Base-by-base conservation (phyloP, 495 filamentous ascomycete species). In the Aspergillus steynii region DNA sequence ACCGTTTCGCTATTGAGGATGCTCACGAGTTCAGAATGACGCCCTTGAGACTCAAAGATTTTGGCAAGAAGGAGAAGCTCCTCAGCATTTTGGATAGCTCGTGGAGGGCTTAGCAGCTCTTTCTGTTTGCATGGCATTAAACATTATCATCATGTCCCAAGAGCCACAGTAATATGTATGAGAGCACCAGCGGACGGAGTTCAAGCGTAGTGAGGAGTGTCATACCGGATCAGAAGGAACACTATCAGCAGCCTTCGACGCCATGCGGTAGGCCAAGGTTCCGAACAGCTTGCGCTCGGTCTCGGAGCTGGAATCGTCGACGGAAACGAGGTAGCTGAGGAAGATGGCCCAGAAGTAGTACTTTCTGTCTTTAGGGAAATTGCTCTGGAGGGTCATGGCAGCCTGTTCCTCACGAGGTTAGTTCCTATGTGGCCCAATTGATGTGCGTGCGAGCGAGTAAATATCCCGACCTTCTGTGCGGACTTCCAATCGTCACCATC, bases 301-400 rank as follows among this genome's bases (percentile, higher is more conserved):
- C 4, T 82, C 79, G 20, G 75, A 78, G 56, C 74, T 77, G 14
- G 71, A 47, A 10, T 69, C 54, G 59, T 74, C 69, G 15, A 65
- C 63, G 27, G 78, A 69, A 28, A 77, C 63, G 49, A 85, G 65
- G 54, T 82, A 72, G 37, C 74, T 80, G 42, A 80, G 72, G 55
- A 86, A 76, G 27, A 86, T 83, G 12, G 83, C 82, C 80, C 84
- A 85, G 59, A 86, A 82, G 62, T 82, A 80, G 60, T 85, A 86
- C 46, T 83, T 79, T 27, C 85, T 74, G 25, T 79, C 74, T 56
- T 80, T 79, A 2, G 85, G 78, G 51, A 83, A 87, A 61, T 80
- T 82, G 63, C 78, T 87, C 65, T 84, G 83, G 31, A 87, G 78
- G 27, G 77, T 76, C 82, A 86, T 86, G 28, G 82, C 77, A 55